Conservation (phyloP, 768 basidiomycete species). For the Chalciporus pseudorubinellus region DNA sequence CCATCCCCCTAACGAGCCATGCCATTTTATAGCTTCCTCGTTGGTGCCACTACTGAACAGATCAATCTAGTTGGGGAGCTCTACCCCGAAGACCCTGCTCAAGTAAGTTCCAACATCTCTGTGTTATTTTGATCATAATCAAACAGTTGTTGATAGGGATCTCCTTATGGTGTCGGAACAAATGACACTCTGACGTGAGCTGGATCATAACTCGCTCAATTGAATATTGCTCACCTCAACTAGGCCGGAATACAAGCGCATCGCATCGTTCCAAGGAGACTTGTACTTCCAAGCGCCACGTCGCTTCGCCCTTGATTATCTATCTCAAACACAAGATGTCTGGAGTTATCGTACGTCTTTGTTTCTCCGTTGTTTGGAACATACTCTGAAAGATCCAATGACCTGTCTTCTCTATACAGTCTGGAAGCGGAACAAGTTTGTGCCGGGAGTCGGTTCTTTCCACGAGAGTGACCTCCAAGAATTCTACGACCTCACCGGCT, state of each 20-base stretch:
- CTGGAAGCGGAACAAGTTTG: constrained; percentile 16
- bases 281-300: constrained; percentile 29
- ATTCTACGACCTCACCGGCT: constrained; percentile 12
- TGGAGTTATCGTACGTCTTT: constrained; percentile 12
- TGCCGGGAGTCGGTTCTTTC: constrained; percentile 17
- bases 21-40: constrained; percentile 7
- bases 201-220: background rate
- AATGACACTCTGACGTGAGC: constrained; percentile 14
- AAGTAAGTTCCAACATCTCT: background rate
- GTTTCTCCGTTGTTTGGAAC: background rate
- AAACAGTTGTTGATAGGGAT: constrained; percentile 13
- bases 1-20: background rate
- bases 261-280: constrained; percentile 40
- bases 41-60: constrained; percentile 6
- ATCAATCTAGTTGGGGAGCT: background rate
- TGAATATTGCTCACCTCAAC: background rate
- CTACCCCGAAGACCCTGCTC: constrained; percentile 6
- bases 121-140: background rate
- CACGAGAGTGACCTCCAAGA: constrained; percentile 17
- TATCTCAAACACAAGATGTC: constrained; percentile 14
- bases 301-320: constrained; percentile 4
- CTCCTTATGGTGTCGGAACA: constrained; percentile 27
- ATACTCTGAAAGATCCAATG: background rate
- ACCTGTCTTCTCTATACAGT: background rate
- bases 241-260: constrained; percentile 41